These are phyloP conservation scores for Diplogelasinospora grovesii DNA, from an alignment of 495 filamentous ascomycete genomes.

Conservation along the genomic window DNA sequence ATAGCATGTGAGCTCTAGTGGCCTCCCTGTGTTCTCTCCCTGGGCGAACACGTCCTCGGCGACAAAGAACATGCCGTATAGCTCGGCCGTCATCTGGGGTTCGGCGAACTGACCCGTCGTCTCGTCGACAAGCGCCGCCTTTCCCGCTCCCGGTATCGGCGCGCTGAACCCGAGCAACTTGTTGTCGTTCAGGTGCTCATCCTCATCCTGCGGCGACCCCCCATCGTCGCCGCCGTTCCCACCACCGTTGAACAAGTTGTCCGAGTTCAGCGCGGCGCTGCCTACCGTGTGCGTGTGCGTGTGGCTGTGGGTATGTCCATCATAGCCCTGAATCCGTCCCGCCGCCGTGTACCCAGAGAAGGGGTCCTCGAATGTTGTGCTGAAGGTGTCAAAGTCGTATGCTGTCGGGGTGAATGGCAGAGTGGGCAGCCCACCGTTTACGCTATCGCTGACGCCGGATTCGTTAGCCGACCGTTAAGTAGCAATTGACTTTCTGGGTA, in stretches of 20 bases:
- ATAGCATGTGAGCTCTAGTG: conserved; percentile 86
- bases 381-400: conserved; percentile 51
- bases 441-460: conserved; percentile 29
- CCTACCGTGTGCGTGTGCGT: conserved; percentile 11
- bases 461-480: neutral
- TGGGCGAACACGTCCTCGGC: conserved; percentile 61
- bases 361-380: conserved; percentile 59
- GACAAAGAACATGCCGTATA: conserved; percentile 94
- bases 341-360: no score
- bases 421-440: conserved; percentile 35
- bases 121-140: conserved; percentile 50
- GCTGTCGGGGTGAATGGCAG: conserved; percentile 44
- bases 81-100: conserved; percentile 69
- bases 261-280: conserved; percentile 31
- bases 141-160: conserved; percentile 53
- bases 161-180: conserved; percentile 65
- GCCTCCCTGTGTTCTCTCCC: conserved; percentile 42
- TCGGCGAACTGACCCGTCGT: conserved; percentile 26
- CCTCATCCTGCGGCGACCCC: conserved; percentile 31
- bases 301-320: conserved; percentile 16
- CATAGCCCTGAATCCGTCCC: conserved; percentile 45
- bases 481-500: no score
- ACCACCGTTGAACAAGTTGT: conserved; percentile 22
- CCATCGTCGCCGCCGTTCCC: conserved; percentile 25
- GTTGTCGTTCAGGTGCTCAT: no score